Percentiles rank a stretch among this genome's conserved stretches.
Conservation (phyloP, 163 green algal genomes). For the Scenedesmus sp. region DNA sequence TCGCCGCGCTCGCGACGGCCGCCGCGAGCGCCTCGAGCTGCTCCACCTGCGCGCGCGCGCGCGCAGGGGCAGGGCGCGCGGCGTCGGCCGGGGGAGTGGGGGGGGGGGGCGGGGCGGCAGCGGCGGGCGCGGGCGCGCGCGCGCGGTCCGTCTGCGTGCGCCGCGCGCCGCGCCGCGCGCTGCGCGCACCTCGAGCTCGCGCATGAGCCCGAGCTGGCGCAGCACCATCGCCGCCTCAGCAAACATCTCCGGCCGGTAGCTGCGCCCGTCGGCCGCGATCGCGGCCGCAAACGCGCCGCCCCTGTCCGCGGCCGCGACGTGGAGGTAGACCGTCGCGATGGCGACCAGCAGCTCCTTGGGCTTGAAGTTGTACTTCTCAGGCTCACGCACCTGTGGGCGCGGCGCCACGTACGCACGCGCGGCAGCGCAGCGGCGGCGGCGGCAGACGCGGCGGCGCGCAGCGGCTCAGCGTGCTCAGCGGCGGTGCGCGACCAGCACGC, state of each 20-base stretch:
- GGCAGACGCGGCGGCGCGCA: too few species aligned
- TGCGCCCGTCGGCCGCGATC: slow-evolving; percentile 72
- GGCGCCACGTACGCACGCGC: too few species aligned
- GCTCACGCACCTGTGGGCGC: slow-evolving; percentile 72
- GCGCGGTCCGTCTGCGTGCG: too few species aligned
- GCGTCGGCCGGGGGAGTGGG: too few species aligned
- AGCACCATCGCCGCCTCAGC: slow-evolving; percentile 70
- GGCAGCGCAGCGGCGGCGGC: too few species aligned
- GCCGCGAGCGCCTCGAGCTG: slow-evolving; percentile 43
- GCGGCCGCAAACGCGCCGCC: slow-evolving; percentile 62
- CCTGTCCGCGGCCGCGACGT: slow-evolving; percentile 61
- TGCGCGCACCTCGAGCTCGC: slow-evolving; percentile 46
- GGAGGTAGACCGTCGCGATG: slow-evolving; percentile 82
- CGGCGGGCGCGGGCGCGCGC: too few species aligned
- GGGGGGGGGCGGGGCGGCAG: too few species aligned
- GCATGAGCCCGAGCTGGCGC: slow-evolving; percentile 62
- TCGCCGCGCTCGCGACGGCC: slow-evolving; percentile 34
- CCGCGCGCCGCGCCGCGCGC: not conserved
- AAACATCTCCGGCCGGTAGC: slow-evolving; percentile 77
- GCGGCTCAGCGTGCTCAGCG: too few species aligned
- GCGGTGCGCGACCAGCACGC: too few species aligned
- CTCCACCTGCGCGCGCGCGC: slow-evolving; percentile 36
- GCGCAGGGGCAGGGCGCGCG: too few species aligned
- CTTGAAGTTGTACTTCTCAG: slow-evolving; percentile 81
- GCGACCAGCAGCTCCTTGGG: slow-evolving; percentile 85